phyloP scores from a whole-genome alignment of 2,329 filamentous ascomycete species.

The Colletotrichum siamense region DNA sequence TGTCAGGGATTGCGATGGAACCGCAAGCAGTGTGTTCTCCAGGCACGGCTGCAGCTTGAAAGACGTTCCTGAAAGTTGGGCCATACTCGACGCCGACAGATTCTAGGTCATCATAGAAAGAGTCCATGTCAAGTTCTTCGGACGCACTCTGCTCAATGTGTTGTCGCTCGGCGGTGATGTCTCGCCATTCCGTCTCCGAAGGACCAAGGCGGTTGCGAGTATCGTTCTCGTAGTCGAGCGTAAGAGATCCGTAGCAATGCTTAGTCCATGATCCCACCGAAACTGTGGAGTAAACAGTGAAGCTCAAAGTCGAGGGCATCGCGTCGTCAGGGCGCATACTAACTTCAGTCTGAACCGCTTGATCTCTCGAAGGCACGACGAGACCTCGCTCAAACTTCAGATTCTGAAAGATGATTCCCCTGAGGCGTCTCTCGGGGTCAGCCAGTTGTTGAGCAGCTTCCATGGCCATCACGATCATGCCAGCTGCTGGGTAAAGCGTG shows the following conservation, averaged over 20 bases:
- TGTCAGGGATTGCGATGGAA: conserved; percentile 15
- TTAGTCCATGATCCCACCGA: not conserved
- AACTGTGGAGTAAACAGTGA: not conserved
- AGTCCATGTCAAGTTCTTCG: not conserved
- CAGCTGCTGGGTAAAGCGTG: conserved; percentile 43
- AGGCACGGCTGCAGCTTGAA: not conserved
- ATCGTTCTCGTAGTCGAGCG: not conserved
- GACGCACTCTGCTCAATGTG: not conserved
- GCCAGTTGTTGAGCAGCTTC: conserved; percentile 11
- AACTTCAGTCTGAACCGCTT: not conserved
- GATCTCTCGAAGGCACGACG: not conserved
- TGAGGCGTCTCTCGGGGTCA: not conserved
- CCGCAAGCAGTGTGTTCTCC: not conserved
- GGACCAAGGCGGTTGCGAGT: not conserved
- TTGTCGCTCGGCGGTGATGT: not conserved
- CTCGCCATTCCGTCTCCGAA: not conserved
- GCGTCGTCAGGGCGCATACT: not conserved
- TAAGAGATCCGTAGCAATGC: not conserved
- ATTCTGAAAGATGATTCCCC: not conserved
- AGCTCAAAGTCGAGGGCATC: not conserved
- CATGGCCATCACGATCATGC: conserved; percentile 33
- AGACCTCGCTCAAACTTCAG: conserved; percentile 1
- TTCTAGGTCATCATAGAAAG: conserved; percentile 21
- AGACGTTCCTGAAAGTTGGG: conserved; percentile 15
- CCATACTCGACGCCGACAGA: conserved; percentile 24